Conservation (phyloP, 331 rosid species). For the Erythrophleum ivorense region DNA sequence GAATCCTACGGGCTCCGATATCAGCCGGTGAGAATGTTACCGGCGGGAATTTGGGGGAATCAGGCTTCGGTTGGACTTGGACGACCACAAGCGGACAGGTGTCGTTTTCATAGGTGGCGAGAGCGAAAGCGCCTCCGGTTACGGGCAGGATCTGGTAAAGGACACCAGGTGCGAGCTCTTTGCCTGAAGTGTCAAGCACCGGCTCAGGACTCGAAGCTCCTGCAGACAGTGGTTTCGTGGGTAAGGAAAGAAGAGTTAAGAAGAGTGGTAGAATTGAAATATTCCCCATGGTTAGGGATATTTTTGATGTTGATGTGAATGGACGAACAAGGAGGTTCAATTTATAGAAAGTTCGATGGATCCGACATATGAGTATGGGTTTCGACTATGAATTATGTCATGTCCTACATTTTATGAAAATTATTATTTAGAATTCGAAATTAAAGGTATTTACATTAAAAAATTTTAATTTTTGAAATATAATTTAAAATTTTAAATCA, state of each 20-base stretch:
- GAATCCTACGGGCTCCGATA: slow-evolving; percentile 35
- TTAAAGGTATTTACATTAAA: too few relatives aligned
- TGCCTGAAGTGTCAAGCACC: slow-evolving; percentile 59
- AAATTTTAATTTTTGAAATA: too few relatives aligned
- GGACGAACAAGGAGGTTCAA: neutral
- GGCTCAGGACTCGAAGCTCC: slow-evolving; percentile 39
- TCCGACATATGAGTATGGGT: neutral
- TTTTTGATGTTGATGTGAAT: neutral
- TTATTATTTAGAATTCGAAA: too few relatives aligned
- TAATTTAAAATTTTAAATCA: too few relatives aligned
- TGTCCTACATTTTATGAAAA: too few relatives aligned
- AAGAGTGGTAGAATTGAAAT: slow-evolving; percentile 26
- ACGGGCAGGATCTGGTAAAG: slow-evolving; percentile 58
- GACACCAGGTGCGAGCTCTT: slow-evolving; percentile 44
- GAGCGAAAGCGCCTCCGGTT: slow-evolving; percentile 55
- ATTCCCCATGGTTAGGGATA: slow-evolving; percentile 16
- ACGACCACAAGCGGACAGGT: slow-evolving; percentile 62
- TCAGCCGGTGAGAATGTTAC: slow-evolving; percentile 52
- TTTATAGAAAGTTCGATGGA: slow-evolving; percentile 28
- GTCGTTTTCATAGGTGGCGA: slow-evolving; percentile 31
- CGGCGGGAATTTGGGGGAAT: slow-evolving; percentile 46
- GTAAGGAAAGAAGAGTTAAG: slow-evolving; percentile 17
- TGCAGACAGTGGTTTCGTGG: neutral
- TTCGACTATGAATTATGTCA: too few relatives aligned
- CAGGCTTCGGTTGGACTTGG: slow-evolving; percentile 46